These are phyloP conservation scores for Aspergillus oerlinghausenensis DNA, from an alignment of 2,329 filamentous ascomycete genomes.

Conservation along the genomic window DNA sequence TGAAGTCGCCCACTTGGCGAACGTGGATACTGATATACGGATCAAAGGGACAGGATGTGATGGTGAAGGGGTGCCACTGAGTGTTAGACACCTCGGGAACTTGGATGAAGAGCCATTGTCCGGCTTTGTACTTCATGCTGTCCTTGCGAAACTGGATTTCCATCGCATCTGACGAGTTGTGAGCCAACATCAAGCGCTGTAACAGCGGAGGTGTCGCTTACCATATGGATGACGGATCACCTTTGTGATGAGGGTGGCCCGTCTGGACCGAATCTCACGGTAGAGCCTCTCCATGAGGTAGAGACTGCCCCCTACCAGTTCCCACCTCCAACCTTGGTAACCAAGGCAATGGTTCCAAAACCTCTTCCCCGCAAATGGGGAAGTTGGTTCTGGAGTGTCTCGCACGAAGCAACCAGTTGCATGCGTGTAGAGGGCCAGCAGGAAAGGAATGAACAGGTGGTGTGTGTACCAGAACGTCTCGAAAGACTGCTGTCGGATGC, in stretches of 20 bases:
- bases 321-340: conserved; percentile 97
- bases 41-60: conserved; percentile 95
- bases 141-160: conserved; percentile 97
- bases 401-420: conserved; percentile 95
- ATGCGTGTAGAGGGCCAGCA: conserved; percentile 91
- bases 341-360: conserved; percentile 95
- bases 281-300: conserved; percentile 88
- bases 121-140: conserved; percentile 95
- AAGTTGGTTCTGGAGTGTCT: conserved; percentile 66
- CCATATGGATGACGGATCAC: conserved; percentile 94
- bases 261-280: conserved; percentile 79
- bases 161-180: conserved; percentile 63
- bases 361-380: conserved; percentile 73
- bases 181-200: background rate
- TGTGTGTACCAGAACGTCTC: conserved; percentile 99
- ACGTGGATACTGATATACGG: conserved; percentile 93
- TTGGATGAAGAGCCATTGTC: conserved; percentile 97
- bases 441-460: conserved; percentile 94
- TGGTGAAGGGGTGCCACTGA: conserved; percentile 99
- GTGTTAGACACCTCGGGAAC: conserved; percentile 80
- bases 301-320: conserved; percentile 76
- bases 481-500: conserved; percentile 93
- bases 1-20: conserved; percentile 95
- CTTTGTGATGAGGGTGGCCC: conserved; percentile 83
- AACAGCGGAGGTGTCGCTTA: conserved; percentile 39